Evolutionary conservation across 2,329 filamentous ascomycete species (phyloP).

Genomic region (Cladophialophora exuberans): DNA sequence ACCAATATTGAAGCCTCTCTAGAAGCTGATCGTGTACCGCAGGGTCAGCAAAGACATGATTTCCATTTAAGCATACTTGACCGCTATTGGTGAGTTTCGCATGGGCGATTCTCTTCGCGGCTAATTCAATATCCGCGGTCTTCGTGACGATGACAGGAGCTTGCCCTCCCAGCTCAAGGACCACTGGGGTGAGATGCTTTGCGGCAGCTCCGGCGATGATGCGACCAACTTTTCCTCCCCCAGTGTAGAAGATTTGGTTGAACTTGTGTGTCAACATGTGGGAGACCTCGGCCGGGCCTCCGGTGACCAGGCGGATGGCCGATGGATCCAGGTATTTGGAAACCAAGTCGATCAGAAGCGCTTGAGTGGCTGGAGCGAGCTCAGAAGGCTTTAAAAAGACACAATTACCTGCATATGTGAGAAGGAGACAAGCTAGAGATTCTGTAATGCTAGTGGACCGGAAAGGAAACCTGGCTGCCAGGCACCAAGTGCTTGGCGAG

Average conservation of each 20-base stretch:
- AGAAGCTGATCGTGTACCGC: slow-evolving; percentile 44
- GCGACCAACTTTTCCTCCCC: slow-evolving; percentile 43
- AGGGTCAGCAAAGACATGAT: slow-evolving; percentile 52
- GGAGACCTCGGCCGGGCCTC: slow-evolving; percentile 43
- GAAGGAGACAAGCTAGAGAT: too few species aligned
- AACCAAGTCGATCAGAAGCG: slow-evolving; percentile 45
- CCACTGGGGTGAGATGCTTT: slow-evolving; percentile 49
- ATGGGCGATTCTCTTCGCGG: slow-evolving; percentile 46
- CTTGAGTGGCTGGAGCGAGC: slow-evolving; percentile 40
- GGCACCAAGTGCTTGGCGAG: not conserved
- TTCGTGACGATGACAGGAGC: slow-evolving; percentile 49
- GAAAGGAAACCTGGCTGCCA: not conserved
- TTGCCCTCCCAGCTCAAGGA: slow-evolving; percentile 53
- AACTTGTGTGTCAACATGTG: slow-evolving; percentile 44
- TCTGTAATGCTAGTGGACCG: not conserved
- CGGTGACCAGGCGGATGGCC: slow-evolving; percentile 43
- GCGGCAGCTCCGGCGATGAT: slow-evolving; percentile 47
- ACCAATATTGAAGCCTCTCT: slow-evolving; percentile 39
- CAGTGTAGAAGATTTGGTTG: slow-evolving; percentile 54
- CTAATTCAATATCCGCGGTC: slow-evolving; percentile 42
- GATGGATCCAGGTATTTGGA: slow-evolving; percentile 47
- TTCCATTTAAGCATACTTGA: slow-evolving; percentile 47
- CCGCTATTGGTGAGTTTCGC: slow-evolving; percentile 51
- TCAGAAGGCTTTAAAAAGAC: slow-evolving; percentile 53
- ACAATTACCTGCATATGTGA: slow-evolving; percentile 37